phyloP scores from a whole-genome alignment of 805 yeast genomes.

The Hanseniaspora guilliermondii region DNA sequence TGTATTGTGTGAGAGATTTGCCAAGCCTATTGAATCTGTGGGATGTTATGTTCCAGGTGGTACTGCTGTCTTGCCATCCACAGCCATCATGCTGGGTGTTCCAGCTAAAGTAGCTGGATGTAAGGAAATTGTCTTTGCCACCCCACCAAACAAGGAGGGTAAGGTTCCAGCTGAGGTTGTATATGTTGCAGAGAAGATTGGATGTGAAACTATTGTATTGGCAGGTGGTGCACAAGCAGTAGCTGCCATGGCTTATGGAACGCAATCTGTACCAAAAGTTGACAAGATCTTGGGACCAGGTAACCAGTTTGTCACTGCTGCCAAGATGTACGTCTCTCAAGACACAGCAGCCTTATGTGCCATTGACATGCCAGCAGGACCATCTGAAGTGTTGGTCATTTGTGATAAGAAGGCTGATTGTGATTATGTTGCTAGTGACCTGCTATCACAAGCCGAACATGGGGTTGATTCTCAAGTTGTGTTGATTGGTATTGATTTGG shows the following conservation, averaged over 20 bases:
- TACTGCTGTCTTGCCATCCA: conserved; percentile 93
- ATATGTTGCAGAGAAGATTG: conserved; percentile 90
- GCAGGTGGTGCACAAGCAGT: conserved; percentile 99
- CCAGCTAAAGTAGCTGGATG: conserved; percentile 98
- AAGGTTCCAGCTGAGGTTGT: conserved; percentile 92
- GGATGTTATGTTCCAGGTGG: conserved; percentile 98
- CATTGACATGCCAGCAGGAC: conserved; percentile 99
- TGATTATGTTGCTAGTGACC: conserved; percentile 92
- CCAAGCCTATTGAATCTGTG: conserved; percentile 86
- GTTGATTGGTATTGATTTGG: conserved; percentile 66
- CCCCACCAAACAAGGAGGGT: conserved; percentile 85
- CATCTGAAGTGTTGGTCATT: conserved; percentile 92
- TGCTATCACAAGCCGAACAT: conserved; percentile 96
- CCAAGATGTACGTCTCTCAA: conserved; percentile 93
- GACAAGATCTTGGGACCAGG: conserved; percentile 98
- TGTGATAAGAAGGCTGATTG: conserved; percentile 84
- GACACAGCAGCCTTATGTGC: conserved; percentile 91
- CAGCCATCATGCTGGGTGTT: conserved; percentile 95
- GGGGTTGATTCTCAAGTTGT: conserved; percentile 97
- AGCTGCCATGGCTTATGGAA: conserved; percentile 98
- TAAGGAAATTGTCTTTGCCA: conserved; percentile 77
- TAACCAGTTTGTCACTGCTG: conserved; percentile 97
- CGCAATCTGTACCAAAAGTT: conserved; percentile 80
- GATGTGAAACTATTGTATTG: conserved; percentile 76
- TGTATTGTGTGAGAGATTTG: conserved; percentile 84